These are phyloP conservation scores for Microsporum audouinii DNA, from an alignment of 2,329 filamentous ascomycete genomes.

Conservation along the genomic window DNA sequence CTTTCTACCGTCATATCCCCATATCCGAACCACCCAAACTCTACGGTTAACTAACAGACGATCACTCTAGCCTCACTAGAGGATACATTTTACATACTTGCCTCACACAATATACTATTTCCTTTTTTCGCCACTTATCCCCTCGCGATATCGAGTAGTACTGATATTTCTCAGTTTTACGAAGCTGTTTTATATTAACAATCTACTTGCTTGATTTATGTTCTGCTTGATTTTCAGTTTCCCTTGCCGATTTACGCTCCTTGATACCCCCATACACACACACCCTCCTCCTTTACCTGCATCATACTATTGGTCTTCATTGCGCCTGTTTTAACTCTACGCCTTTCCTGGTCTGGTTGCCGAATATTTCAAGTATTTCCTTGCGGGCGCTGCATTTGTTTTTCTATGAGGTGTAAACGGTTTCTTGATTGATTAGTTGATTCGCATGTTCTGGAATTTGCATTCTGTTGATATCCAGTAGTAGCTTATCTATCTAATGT, in stretches of 20 bases:
- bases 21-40: neutral
- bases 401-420: neutral
- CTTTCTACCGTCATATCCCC: too few relatives aligned
- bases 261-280: neutral
- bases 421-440: conserved; percentile 1
- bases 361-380: neutral
- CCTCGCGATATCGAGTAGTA: neutral
- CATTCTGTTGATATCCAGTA: neutral
- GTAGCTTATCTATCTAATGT: neutral
- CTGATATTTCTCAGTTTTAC: neutral
- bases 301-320: neutral
- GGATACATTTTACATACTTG: neutral
- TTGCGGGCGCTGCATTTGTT: neutral
- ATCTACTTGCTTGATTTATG: neutral
- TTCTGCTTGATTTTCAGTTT: neutral
- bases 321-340: neutral
- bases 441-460: neutral
- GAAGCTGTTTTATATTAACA: neutral
- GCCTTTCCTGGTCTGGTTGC: neutral
- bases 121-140: neutral
- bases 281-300: neutral
- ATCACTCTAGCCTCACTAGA: neutral
- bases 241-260: neutral
- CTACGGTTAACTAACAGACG: neutral
- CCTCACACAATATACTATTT: neutral